phyloP scores from a whole-genome alignment of 1,284 basidiomycete genomes.

The Tylopilus sp. region DNA sequence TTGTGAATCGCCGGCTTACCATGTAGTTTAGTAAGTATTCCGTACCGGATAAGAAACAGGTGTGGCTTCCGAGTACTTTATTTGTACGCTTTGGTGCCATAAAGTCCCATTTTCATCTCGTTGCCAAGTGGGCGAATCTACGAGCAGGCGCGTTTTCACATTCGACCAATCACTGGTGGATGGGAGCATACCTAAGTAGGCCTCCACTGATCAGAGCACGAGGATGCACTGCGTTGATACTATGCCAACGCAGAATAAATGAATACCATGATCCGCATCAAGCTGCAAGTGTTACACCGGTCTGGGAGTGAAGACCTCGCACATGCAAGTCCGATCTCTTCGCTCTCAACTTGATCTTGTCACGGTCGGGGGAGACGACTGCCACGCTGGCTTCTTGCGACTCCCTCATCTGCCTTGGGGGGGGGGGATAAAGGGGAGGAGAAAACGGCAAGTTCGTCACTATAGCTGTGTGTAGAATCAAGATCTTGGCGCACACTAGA shows the following conservation, averaged over 20 bases:
- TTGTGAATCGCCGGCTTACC: slow-evolving; percentile 4
- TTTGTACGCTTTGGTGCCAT: slow-evolving; percentile 18
- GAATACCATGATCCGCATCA: not conserved
- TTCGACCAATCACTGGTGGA: slow-evolving; percentile 7
- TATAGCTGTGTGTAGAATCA: no score
- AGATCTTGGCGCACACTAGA: no score
- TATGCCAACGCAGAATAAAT: not conserved
- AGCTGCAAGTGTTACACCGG: not conserved
- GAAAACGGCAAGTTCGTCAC: no score
- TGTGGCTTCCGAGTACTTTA: not conserved
- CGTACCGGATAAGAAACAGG: not conserved
- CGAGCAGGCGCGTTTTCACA: not conserved
- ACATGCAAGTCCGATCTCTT: not conserved
- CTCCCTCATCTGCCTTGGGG: no score
- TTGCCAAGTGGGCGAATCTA: not conserved
- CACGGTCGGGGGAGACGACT: no score
- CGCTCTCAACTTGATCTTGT: not conserved
- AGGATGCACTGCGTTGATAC: not conserved
- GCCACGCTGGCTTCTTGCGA: no score
- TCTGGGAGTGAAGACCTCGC: not conserved
- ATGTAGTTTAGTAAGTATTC: slow-evolving; percentile 14
- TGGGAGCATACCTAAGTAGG: not conserved
- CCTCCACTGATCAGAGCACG: not conserved
- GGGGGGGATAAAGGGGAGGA: no score
- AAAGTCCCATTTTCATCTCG: slow-evolving; percentile 6